These are phyloP conservation scores for Diaporthe citri DNA, from an alignment of 2,329 filamentous ascomycete genomes.

Conservation along the genomic window DNA sequence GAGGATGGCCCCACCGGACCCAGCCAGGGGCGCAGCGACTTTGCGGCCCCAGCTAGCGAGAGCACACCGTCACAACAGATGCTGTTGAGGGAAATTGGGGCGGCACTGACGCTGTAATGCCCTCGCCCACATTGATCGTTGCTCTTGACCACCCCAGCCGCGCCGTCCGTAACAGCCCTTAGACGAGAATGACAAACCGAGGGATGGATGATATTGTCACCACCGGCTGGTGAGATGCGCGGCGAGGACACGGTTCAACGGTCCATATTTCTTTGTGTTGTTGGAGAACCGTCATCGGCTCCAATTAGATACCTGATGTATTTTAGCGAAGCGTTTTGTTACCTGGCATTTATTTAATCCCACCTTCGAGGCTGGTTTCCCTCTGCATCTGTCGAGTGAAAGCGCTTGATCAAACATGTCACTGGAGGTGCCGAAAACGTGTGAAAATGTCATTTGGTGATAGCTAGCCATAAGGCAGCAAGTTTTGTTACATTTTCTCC, in stretches of 20 bases:
- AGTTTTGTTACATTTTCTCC: neutral
- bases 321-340: slow-evolving; percentile 26
- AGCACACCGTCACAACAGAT: slow-evolving; percentile 21
- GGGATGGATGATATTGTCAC: neutral
- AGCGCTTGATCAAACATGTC: neutral
- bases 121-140: neutral
- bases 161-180: neutral
- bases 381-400: neutral
- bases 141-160: neutral
- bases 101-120: slow-evolving; percentile 23
- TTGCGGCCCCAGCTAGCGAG: slow-evolving; percentile 4
- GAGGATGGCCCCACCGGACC: slow-evolving; percentile 6
- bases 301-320: slow-evolving; percentile 19
- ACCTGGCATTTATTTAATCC: slow-evolving; percentile 5
- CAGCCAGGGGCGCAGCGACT: slow-evolving; percentile 7
- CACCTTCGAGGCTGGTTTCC: slow-evolving; percentile 15
- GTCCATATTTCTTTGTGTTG: slow-evolving; percentile 10
- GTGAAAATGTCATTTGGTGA: neutral
- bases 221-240: neutral
- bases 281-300: neutral
- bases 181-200: neutral
- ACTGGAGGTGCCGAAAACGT: neutral
- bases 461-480: neutral
- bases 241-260: neutral
- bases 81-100: slow-evolving; percentile 25